Evolutionary conservation across 495 filamentous ascomycete species (phyloP).

Genomic region (Pyrenula massariospora): DNA sequence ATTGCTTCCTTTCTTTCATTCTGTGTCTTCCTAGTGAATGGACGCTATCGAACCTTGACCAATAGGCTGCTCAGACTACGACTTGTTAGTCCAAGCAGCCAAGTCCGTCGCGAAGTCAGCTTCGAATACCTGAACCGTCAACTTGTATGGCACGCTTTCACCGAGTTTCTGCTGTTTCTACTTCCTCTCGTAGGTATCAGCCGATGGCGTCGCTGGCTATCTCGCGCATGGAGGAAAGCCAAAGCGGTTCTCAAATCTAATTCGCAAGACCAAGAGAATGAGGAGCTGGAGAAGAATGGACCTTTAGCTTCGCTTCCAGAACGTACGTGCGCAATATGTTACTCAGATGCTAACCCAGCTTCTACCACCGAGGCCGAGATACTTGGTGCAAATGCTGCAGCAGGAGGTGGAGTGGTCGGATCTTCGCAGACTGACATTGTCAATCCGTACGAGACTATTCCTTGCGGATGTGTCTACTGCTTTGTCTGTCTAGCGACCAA

Average conservation of each 20-base stretch:
- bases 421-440: conserved; percentile 90
- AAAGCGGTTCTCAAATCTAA: conserved; percentile 48
- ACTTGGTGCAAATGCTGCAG: conserved; percentile 38
- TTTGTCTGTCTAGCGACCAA: conserved; percentile 92
- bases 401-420: conserved; percentile 61
- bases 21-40: conserved; percentile 78
- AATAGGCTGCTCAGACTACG: conserved; percentile 81
- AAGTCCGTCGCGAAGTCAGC: conserved; percentile 78
- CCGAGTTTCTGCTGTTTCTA: conserved; percentile 92
- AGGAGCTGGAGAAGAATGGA: conserved; percentile 42
- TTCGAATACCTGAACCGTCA: conserved; percentile 98
- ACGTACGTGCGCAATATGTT: conserved; percentile 95
- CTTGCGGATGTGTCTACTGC: conserved; percentile 90
- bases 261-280: conserved; percentile 29
- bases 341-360: conserved; percentile 73
- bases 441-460: conserved; percentile 86
- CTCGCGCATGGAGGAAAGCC: conserved; percentile 68
- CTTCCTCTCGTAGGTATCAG: conserved; percentile 87
- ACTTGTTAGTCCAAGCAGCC: conserved; percentile 67
- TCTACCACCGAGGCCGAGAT: conserved; percentile 56
- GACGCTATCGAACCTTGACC: conserved; percentile 79
- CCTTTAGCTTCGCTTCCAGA: conserved; percentile 82
- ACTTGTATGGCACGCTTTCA: conserved; percentile 97
- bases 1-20: conserved; percentile 75
- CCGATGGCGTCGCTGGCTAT: conserved; percentile 83